phyloP scores from a whole-genome alignment of 805 yeast species.

The Kluyveromyces aestuarii region DNA sequence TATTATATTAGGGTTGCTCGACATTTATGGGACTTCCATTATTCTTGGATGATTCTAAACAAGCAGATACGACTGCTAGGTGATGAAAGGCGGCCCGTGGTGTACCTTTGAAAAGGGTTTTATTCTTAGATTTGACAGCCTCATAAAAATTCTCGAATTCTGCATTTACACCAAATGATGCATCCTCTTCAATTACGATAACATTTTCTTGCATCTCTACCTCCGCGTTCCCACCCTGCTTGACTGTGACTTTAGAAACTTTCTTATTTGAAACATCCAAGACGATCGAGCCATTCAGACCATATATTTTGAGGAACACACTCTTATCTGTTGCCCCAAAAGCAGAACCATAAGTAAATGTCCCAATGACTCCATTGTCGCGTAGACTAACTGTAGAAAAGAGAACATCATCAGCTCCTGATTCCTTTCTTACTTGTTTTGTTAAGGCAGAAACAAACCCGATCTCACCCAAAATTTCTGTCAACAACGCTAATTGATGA shows the following conservation, averaged over 20 bases:
- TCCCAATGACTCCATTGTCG: slow-evolving; percentile 60
- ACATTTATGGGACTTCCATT: slow-evolving; percentile 44
- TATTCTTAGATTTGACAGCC: slow-evolving; percentile 58
- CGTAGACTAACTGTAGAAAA: slow-evolving; percentile 58
- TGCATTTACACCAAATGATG: slow-evolving; percentile 45
- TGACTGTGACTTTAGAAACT: slow-evolving; percentile 31
- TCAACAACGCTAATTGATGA: slow-evolving; percentile 82
- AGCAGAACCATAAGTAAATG: slow-evolving; percentile 80
- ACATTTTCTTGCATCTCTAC: slow-evolving; percentile 23
- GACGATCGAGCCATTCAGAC: slow-evolving; percentile 65
- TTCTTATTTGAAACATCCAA: slow-evolving; percentile 48
- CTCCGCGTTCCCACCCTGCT: slow-evolving; percentile 19
- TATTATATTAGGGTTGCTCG: slow-evolving; percentile 17
- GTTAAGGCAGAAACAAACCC: slow-evolving; percentile 67
- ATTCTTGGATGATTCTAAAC: slow-evolving; percentile 55
- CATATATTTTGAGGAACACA: slow-evolving; percentile 61
- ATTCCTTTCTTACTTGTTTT: slow-evolving; percentile 61
- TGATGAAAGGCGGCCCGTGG: slow-evolving; percentile 87
- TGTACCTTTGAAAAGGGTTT: slow-evolving; percentile 43
- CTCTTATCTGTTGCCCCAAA: slow-evolving; percentile 74
- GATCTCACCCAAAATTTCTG: slow-evolving; percentile 71
- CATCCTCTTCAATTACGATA: slow-evolving; percentile 32
- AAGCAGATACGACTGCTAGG: slow-evolving; percentile 82
- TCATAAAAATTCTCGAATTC: slow-evolving; percentile 49
- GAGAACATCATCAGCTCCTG: slow-evolving; percentile 77